Base-by-base conservation (phyloP, 768 basidiomycete species). In the Pisolithus microcarpus region DNA sequence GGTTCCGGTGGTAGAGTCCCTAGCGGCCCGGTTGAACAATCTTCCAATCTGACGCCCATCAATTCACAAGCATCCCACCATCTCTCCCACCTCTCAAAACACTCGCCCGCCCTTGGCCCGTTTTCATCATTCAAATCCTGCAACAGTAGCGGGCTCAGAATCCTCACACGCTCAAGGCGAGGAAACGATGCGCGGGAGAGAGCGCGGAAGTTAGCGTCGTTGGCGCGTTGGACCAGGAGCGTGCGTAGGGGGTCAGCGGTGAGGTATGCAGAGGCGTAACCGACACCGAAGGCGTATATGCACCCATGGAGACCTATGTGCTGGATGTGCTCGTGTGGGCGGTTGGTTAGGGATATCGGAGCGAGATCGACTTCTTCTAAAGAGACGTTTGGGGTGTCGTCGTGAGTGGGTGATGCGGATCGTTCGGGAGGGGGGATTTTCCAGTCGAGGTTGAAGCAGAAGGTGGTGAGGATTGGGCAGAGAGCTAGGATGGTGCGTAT, bases 401-500 rank as follows among this genome's bases (percentile, higher is more conserved):
- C 16, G 55, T 1, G 53, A 51, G 7, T 54, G 52, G 38, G 56
- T 52, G 28, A 58, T 40, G 48, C 7, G 6, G 21, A 21, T 21
- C 15, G n/a, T 15, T 24, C 42, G 13, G 13, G 46, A 11, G 64
- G 62, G 0, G 53, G n/a, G 15, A 84, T 65, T 11, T 77, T 75
- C 86, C 87, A 88, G 61, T 90, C 87, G 24, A 75, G 79, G 61
- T 87, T 89, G 70, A 90, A 88, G 21, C 76, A 74, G 61, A 90
- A 80, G 0, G 80, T 77, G 18, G 64, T 69, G 28, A 90, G 76
- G 44, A 70, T 62, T 0, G 84, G 85, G 56, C 86, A 88, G 7
- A 79, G 64, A 11, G 81, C 81, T 23, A 88, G 75, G 52, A 85
- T 76, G 21, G 69, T 69, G 5, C 80, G 68, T 13, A 87, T 70